A percentile compares a stretch with the other conserved stretches of the same genome.
These are phyloP conservation scores for Coemansia sp. DNA, from an alignment of 192 early-diverging fungal species.

Conservation along the genomic window DNA sequence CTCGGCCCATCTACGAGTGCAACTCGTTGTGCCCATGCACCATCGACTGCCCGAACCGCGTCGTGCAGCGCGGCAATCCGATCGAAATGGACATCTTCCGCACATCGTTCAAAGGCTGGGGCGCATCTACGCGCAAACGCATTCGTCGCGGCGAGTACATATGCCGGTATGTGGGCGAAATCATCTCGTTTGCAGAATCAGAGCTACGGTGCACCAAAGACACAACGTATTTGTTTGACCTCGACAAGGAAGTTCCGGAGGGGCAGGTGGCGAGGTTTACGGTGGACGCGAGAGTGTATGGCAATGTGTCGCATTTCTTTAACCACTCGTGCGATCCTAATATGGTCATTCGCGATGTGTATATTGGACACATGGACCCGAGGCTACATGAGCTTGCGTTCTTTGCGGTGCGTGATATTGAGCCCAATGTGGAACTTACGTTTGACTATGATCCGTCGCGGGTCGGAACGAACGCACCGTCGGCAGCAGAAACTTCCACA, in stretches of 20 bases:
- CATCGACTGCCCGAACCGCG: conserved; percentile 49
- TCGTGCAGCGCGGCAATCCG: conserved; percentile 42
- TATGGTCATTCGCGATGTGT: conserved; percentile 53
- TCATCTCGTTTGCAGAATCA: conserved; percentile 77
- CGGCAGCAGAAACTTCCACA: neutral
- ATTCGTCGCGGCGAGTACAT: conserved; percentile 69
- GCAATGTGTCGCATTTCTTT: conserved; percentile 95
- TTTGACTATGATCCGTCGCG: conserved; percentile 89
- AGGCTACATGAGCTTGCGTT: conserved; percentile 84
- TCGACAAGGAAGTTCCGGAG: conserved; percentile 68
- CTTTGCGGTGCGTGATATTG: conserved; percentile 76
- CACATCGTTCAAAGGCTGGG: conserved; percentile 41
- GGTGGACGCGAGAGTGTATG: conserved; percentile 87
- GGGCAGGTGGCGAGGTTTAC: conserved; percentile 87
- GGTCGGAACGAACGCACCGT: neutral
- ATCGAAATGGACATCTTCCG: conserved; percentile 44
- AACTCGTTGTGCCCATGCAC: conserved; percentile 44
- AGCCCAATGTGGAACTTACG: conserved; percentile 78
- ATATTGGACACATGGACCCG: conserved; percentile 78
- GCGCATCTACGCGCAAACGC: conserved; percentile 22
- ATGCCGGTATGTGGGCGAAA: conserved; percentile 96
- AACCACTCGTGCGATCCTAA: conserved; percentile 98
- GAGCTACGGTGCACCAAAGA: conserved; percentile 54
- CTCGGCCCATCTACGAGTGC: conserved; percentile 43
- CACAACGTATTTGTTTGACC: conserved; percentile 66